Percentiles rank a stretch among this genome's conserved stretches.
Evolutionary conservation across 345 rosid species (phyloP).

Genomic region (Toxicodendron radicans): DNA sequence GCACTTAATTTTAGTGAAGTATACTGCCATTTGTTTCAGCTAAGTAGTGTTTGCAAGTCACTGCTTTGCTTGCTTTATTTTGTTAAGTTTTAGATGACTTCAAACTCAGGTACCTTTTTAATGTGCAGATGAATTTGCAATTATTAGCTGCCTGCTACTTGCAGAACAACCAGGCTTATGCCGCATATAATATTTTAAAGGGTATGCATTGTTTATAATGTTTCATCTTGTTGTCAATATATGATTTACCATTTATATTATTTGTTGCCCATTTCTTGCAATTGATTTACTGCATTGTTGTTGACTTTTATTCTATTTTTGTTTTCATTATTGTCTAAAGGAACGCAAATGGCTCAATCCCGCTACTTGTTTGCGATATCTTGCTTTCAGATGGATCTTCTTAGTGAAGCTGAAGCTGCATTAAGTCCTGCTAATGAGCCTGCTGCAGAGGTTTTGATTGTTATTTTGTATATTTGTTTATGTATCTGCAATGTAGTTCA

Average conservation of each 20-base stretch:
- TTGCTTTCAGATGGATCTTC: slow-evolving; percentile 96
- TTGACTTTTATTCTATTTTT: slow-evolving; percentile 22
- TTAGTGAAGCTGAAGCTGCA: slow-evolving; percentile 89
- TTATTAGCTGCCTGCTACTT: slow-evolving; percentile 81
- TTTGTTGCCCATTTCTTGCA: background rate
- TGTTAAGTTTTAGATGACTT: background rate
- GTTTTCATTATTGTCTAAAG: slow-evolving; percentile 44
- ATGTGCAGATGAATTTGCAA: slow-evolving; percentile 73
- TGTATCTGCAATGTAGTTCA: background rate
- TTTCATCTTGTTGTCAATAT: slow-evolving; percentile 13
- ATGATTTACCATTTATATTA: background rate
- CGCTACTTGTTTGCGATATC: slow-evolving; percentile 97
- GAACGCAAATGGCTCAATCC: slow-evolving; percentile 88
- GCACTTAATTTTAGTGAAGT: background rate
- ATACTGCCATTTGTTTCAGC: background rate
- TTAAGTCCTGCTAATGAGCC: slow-evolving; percentile 84
- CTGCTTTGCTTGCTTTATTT: background rate
- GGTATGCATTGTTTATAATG: slow-evolving; percentile 40
- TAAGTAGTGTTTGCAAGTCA: background rate
- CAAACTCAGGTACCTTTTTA: background rate
- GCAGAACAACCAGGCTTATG: slow-evolving; percentile 88
- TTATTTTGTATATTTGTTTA: slow-evolving; percentile 15
- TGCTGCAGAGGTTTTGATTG: slow-evolving; percentile 63
- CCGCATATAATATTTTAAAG: slow-evolving; percentile 83
- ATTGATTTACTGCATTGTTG: slow-evolving; percentile 7